A percentile compares a stretch with the other conserved stretches of the same genome.
Conservation (phyloP, 1,139 yeast genomes). For the Starmera stellimalicola region DNA sequence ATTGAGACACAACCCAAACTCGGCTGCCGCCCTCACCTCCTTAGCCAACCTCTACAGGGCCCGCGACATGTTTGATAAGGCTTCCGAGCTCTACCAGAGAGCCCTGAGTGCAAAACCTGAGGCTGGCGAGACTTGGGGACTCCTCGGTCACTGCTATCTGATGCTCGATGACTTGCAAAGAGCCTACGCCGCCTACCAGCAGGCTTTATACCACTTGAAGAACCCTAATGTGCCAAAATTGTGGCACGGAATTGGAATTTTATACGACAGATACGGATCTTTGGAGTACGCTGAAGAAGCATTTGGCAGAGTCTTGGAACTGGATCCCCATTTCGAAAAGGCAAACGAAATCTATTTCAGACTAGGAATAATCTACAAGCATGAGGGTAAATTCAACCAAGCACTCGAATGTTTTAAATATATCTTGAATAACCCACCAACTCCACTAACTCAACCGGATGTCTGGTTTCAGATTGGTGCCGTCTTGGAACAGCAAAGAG, state of each 20-base stretch:
- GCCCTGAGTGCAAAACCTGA: slow-evolving; percentile 77
- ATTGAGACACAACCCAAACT: slow-evolving; percentile 75
- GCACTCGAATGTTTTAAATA: slow-evolving; percentile 93
- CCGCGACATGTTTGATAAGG: slow-evolving; percentile 83
- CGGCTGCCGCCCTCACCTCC: slow-evolving; percentile 75
- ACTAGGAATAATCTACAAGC: slow-evolving; percentile 94
- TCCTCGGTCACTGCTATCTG: slow-evolving; percentile 90
- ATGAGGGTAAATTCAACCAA: slow-evolving; percentile 78
- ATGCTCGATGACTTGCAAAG: slow-evolving; percentile 95
- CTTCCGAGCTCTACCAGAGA: slow-evolving; percentile 87
- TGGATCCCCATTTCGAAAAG: slow-evolving; percentile 93
- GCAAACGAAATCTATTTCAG: slow-evolving; percentile 94
- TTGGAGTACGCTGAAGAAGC: slow-evolving; percentile 98
- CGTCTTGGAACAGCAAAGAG: slow-evolving; percentile 89
- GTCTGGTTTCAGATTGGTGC: slow-evolving; percentile 98
- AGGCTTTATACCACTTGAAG: slow-evolving; percentile 82
- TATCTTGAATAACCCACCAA: slow-evolving; percentile 84
- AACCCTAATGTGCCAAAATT: slow-evolving; percentile 93
- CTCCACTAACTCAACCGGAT: slow-evolving; percentile 92
- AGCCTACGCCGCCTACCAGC: slow-evolving; percentile 94
- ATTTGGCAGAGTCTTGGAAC: slow-evolving; percentile 86
- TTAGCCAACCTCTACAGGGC: slow-evolving; percentile 85
- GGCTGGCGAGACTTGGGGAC: slow-evolving; percentile 96
- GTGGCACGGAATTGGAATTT: slow-evolving; percentile 97
- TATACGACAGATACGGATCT: slow-evolving; percentile 92